Conservation (phyloP, 345 rosid genomes). For the Eucalyptus polybractea region DNA sequence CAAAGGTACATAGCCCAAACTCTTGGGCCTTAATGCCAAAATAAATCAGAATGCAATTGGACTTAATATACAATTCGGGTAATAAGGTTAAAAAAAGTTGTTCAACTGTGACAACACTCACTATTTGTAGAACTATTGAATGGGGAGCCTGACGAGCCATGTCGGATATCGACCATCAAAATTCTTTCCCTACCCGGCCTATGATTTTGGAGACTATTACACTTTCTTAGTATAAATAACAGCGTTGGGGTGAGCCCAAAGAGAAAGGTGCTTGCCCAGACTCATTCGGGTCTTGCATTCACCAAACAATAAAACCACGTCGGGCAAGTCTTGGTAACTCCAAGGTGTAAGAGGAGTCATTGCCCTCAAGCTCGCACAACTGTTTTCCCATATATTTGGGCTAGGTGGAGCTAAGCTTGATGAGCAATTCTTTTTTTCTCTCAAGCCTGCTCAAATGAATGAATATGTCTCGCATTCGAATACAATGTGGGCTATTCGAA, state of each 20-base stretch:
- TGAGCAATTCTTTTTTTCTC: rapidly evolving
- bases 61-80: not conserved
- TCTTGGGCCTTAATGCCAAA: not conserved
- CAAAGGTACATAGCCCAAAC: not conserved
- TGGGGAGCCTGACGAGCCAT: not conserved
- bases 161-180: not conserved
- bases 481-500: rapidly evolving
- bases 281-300: not conserved
- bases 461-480: not conserved
- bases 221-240: not conserved
- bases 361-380: not conserved
- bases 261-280: not conserved
- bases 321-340: not conserved
- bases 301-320: not conserved
- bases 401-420: rapidly evolving
- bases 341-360: not conserved
- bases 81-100: not conserved
- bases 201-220: not conserved
- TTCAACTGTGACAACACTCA: not conserved
- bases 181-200: not conserved
- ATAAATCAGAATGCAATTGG: not conserved
- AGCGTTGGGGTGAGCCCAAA: rapidly evolving
- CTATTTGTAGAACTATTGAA: not conserved
- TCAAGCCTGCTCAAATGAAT: not conserved
- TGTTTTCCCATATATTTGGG: not conserved